Evolutionary conservation across 2,329 filamentous ascomycete species (phyloP).

Genomic region (Phialocephala subalpina): DNA sequence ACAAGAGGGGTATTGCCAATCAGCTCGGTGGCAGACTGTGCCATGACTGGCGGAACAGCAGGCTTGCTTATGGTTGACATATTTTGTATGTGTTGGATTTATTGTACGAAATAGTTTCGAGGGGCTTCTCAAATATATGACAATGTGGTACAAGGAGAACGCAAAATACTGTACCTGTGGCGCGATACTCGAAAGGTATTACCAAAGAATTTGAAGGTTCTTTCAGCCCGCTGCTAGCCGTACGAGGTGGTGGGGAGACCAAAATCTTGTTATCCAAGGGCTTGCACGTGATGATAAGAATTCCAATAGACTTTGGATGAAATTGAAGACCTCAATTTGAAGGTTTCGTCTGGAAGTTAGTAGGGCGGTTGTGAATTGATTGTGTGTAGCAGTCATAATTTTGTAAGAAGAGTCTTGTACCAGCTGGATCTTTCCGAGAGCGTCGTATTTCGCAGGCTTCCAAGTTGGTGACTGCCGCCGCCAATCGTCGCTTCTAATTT

Average conservation of each 20-base stretch:
- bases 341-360: no score
- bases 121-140: background rate
- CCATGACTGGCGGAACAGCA: constrained; percentile 40
- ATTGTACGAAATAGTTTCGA: background rate
- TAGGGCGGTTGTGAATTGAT: background rate
- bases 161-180: constrained; percentile 11
- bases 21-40: constrained; percentile 78
- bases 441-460: constrained; percentile 1
- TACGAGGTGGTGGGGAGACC: background rate
- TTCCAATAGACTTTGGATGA: background rate
- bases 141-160: constrained; percentile 2
- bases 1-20: constrained; percentile 98
- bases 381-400: background rate
- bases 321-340: no score
- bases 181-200: constrained; percentile 5
- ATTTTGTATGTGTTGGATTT: background rate
- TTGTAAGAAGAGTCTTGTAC: background rate
- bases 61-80: constrained; percentile 39
- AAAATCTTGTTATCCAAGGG: background rate
- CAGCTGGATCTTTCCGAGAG: background rate
- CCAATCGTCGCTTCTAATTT: constrained; percentile 27
- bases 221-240: constrained; percentile 12
- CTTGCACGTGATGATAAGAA: background rate
- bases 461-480: background rate
- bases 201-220: background rate